phyloP scores from a whole-genome alignment of 345 rosid genomes.

The Litchi chinensis region DNA sequence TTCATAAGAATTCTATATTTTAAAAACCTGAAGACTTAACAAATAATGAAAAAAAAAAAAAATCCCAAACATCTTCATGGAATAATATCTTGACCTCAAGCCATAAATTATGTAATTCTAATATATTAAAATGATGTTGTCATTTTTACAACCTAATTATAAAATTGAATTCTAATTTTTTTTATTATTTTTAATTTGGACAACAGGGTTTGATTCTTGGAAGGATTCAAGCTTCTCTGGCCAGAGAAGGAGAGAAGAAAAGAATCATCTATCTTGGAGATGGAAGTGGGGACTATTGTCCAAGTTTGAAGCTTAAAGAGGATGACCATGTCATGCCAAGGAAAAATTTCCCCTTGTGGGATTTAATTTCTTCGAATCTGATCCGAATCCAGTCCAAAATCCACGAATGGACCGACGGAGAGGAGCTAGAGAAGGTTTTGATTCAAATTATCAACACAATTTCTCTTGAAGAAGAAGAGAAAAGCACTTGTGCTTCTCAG shows the following conservation, averaged over 20 bases:
- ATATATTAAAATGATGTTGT: too few relatives aligned
- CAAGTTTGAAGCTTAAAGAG: slow-evolving; percentile 60
- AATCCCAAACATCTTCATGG: too few relatives aligned
- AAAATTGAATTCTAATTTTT: too few relatives aligned
- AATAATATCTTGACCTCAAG: too few relatives aligned
- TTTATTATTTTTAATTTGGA: neutral
- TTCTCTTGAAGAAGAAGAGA: slow-evolving; percentile 15
- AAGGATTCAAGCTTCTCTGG: slow-evolving; percentile 60
- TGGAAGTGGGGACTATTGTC: slow-evolving; percentile 86
- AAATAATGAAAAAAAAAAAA: too few relatives aligned
- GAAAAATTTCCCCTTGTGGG: slow-evolving; percentile 84
- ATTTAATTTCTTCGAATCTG: slow-evolving; percentile 56
- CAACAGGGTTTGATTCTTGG: slow-evolving; percentile 61
- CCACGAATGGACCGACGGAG: slow-evolving; percentile 76
- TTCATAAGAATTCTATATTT: too few relatives aligned
- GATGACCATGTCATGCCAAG: slow-evolving; percentile 78
- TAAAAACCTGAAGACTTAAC: too few relatives aligned
- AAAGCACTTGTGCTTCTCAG: slow-evolving; percentile 1
- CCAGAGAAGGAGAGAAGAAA: slow-evolving; percentile 50
- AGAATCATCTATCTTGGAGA: slow-evolving; percentile 77
- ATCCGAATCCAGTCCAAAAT: slow-evolving; percentile 58
- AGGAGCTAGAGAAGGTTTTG: slow-evolving; percentile 51
- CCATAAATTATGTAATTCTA: too few relatives aligned
- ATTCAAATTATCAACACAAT: slow-evolving; percentile 36
- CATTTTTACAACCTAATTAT: neutral